Evolutionary conservation across 2,329 filamentous ascomycete species (phyloP), one percentile per base, ranked within the genome.

Genomic region (Didymella glomerata): DNA sequence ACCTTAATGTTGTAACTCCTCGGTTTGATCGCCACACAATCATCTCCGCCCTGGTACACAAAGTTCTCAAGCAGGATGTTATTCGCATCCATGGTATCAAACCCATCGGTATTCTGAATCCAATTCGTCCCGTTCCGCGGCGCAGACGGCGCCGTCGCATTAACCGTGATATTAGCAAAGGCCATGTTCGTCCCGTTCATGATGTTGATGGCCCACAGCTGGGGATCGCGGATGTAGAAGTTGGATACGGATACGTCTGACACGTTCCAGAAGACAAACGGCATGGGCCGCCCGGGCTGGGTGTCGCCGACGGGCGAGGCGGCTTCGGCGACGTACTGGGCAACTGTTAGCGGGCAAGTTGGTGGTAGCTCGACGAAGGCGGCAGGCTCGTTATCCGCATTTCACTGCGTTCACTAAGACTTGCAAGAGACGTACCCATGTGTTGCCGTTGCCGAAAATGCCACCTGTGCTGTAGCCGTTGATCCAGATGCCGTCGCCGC

Each of bases 121-220:
- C 50, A 53, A 14, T 53, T 53, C 14, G 50, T 53, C 11, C 50
- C 50, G 4, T 53, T 46, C 14, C 34, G 38, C 16, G 42, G 50
- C 20, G 50, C 50, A 20, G 50, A 38, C 2, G 50, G 50, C n/a
- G 50, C 50, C 2, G 50, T 53, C 2, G 50, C 50, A 34, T 53
- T 53, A 2, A 53, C 50, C 7, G 42, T 53, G 32, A 53, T 53
- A 14, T 53, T 53, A 25, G 22, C 45, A 41, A 53, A 53, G 7
- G 50, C 50, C 50, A 53, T 53, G 13, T 53, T 46, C 14, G 50
- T 53, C 22, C 50, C 50, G 18, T 53, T 53, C 50, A 53, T 53
- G 30, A 53, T 53, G 42, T 53, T 53, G 50, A 53, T 53, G 6
- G 50, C 41, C 50, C 50, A 53, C 5, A 53, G 24, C 28, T 53